Conservation (phyloP, 192 early-diverging fungal genomes). For the Coemansia sp. region DNA sequence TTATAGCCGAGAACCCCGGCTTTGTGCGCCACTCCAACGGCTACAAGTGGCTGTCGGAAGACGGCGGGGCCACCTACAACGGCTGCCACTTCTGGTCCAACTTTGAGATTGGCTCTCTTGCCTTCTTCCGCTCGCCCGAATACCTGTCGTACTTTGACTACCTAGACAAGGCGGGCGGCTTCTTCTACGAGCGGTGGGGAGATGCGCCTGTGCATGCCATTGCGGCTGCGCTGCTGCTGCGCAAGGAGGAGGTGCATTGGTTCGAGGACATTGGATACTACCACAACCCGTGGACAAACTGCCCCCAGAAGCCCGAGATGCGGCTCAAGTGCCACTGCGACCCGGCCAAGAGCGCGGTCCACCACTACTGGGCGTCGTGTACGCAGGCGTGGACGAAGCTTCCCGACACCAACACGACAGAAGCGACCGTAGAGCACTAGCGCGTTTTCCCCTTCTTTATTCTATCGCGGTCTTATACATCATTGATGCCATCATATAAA, state of each 20-base stretch:
- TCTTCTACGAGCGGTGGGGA: constrained; percentile 81
- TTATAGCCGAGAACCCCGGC: constrained; percentile 48
- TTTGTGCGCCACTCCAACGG: constrained; percentile 49
- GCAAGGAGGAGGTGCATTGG: constrained; percentile 58
- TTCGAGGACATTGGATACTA: constrained; percentile 72
- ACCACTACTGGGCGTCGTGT: constrained; percentile 48
- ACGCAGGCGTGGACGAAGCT: constrained; percentile 33
- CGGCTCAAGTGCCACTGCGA: constrained; percentile 49
- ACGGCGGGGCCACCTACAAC: constrained; percentile 62
- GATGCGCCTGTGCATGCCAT: constrained; percentile 72
- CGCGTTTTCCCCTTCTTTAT: too few species aligned
- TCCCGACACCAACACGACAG: constrained; percentile 6
- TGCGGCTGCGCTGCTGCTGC: constrained; percentile 55
- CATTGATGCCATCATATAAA: not conserved
- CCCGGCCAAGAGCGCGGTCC: constrained; percentile 39
- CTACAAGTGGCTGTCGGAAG: constrained; percentile 55
- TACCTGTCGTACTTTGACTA: constrained; percentile 69
- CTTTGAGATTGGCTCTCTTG: constrained; percentile 70
- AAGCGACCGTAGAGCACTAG: too few species aligned
- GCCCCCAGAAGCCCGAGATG: constrained; percentile 27
- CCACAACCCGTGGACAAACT: constrained; percentile 55
- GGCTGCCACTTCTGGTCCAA: constrained; percentile 88
- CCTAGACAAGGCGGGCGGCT: constrained; percentile 72
- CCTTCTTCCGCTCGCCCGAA: constrained; percentile 62
- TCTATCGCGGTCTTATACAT: too few species aligned